Base-by-base conservation (phyloP, 2,329 filamentous ascomycete species). In the Pseudogymnoascus sp. region DNA sequence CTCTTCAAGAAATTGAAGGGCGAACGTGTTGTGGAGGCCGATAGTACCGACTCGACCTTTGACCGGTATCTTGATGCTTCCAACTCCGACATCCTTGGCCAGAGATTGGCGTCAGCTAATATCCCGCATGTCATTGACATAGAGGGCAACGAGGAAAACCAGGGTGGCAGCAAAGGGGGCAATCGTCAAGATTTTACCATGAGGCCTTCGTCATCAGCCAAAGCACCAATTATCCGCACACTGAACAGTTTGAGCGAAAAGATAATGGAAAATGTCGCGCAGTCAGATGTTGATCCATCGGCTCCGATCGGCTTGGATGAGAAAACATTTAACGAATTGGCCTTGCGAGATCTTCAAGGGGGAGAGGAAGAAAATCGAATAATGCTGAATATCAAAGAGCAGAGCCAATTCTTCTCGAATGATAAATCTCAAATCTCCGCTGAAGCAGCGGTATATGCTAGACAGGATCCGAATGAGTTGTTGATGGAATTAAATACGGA, bases 131-230 rank as follows among this genome's bases (percentile, higher is more conserved):
- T 96, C 67, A 93, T 99, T 69, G 90, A 99, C 73, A 77, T 99
- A 26, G 91, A 93, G 72, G 95, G 89, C 31, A 99, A 99, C 72
- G 95, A 97, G 76, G 90, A 95, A 74, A 93, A 99, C 71, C 88
- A 96, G 74, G 96, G 92, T 69, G 90, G 93, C 62, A 85, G 88
- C 71, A 88, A 83, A 70, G 77, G 82, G 65, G 95, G 95, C 60
- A 97, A 99, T 74, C 83, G 88, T 61, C 91, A 93, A 63, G 92
- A 97, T 72, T 78, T 89, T 37, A 95, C 96, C 67, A 97, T 97
- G 91, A 84, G 91, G 35, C 91, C 92, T 1, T 82, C 81, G 2
- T 82, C 86, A 10, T 78, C 84, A 56, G 85, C 88, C 53, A 93
- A 95, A 72, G 88, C 95, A 1, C 93, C 92, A 10, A 96, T 97